These are phyloP conservation scores for Barbarea vulgaris DNA, from an alignment of 345 rosid species.

Conservation along the genomic window DNA sequence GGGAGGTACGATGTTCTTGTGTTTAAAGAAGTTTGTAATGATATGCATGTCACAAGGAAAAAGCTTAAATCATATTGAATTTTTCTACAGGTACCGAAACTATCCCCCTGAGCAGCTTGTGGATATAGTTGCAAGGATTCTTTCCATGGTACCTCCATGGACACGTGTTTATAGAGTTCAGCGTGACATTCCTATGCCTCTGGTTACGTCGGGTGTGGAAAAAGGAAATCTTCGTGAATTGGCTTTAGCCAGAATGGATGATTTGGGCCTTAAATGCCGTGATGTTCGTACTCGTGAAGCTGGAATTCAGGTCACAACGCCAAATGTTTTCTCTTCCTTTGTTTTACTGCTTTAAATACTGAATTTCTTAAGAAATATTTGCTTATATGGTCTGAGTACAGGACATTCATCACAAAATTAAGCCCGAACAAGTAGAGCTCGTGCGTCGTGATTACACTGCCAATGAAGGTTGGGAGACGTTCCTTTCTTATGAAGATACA, in stretches of 20 bases:
- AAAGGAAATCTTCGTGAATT: constrained; percentile 98
- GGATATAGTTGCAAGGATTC: constrained; percentile 93
- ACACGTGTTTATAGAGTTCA: constrained; percentile 99
- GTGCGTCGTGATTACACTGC: constrained; percentile 99
- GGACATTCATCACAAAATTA: constrained; percentile 97
- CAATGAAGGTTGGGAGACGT: constrained; percentile 99
- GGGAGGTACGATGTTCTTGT: constrained; percentile 60
- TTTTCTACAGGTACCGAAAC: constrained; percentile 73
- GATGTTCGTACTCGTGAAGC: constrained; percentile 99
- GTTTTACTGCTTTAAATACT: background rate
- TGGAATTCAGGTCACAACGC: constrained; percentile 76
- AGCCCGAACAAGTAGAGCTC: constrained; percentile 96
- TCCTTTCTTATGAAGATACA: constrained; percentile 95
- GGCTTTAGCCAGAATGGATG: constrained; percentile 97
- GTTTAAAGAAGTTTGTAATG: background rate
- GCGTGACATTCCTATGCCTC: constrained; percentile 98
- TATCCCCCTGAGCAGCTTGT: constrained; percentile 99
- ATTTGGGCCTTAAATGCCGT: constrained; percentile 94
- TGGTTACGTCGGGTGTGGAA: constrained; percentile 99
- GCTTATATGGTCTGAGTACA: constrained; percentile 39
- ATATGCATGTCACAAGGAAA: constrained; percentile 3
- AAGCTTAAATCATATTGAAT: background rate
- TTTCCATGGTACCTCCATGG: constrained; percentile 99
- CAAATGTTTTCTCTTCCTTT: background rate
- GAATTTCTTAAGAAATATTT: constrained; percentile 9